Conservation (phyloP, 1,284 basidiomycete genomes). For the Mycena citricolor region DNA sequence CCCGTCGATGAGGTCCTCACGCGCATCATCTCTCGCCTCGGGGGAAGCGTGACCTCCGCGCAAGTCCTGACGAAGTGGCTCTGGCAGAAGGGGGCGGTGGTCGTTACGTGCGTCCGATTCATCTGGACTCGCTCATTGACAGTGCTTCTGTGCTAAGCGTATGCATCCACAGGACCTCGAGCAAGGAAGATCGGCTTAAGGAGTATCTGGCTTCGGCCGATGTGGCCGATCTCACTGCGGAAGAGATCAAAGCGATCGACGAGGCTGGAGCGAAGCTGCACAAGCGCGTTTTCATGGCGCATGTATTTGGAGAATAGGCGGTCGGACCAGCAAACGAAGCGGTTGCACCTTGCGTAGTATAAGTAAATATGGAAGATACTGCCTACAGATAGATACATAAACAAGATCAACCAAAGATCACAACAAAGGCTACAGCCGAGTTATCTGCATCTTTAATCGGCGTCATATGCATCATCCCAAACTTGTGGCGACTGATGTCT, state of each 20-base stretch:
- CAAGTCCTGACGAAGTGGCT: slow-evolving; percentile 66
- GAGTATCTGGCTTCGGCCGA: slow-evolving; percentile 62
- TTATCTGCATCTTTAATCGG: slow-evolving; percentile 22
- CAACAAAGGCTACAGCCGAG: slow-evolving; percentile 18
- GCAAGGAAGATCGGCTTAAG: slow-evolving; percentile 64
- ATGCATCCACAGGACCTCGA: slow-evolving; percentile 57
- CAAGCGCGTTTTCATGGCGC: slow-evolving; percentile 49
- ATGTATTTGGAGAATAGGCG: slow-evolving; percentile 35
- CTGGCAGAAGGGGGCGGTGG: slow-evolving; percentile 53
- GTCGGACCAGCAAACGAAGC: too few relatives aligned
- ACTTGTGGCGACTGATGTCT: slow-evolving; percentile 11
- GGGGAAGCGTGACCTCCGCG: slow-evolving; percentile 47
- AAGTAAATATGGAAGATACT: too few relatives aligned
- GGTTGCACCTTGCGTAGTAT: too few relatives aligned
- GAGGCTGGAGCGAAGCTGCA: slow-evolving; percentile 60
- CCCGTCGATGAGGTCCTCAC: slow-evolving; percentile 42
- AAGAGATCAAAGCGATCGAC: slow-evolving; percentile 66
- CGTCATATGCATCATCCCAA: slow-evolving; percentile 24
- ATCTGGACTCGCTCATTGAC: too few relatives aligned
- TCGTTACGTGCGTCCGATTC: slow-evolving; percentile 68
- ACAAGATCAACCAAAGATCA: slow-evolving; percentile 15
- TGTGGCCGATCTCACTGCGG: slow-evolving; percentile 55
- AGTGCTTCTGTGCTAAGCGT: too few relatives aligned
- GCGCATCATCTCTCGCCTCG: slow-evolving; percentile 49
- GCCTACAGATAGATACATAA: neutral